Conservation (phyloP, 2,329 filamentous ascomycete species). For the Beauveria sp. region DNA sequence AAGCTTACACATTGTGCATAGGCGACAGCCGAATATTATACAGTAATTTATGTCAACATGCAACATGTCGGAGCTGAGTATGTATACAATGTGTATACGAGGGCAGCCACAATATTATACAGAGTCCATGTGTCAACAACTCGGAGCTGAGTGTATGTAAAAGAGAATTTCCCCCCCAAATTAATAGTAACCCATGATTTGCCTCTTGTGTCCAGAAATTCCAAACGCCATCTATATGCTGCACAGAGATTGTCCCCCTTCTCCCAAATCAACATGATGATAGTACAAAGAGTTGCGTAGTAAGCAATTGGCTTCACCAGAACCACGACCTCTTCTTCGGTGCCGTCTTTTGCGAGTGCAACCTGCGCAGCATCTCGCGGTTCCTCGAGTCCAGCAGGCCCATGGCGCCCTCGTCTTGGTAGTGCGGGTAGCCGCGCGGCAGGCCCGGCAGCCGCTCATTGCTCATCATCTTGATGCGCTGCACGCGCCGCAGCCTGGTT, state of each 20-base stretch:
- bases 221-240: slow-evolving; percentile 11
- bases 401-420: slow-evolving; percentile 41
- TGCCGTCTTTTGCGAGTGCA: slow-evolving; percentile 40
- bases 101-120: not conserved
- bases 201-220: not conserved
- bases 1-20: not conserved
- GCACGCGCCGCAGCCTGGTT: slow-evolving; percentile 73
- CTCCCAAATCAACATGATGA: not conserved
- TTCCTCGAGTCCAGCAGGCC: slow-evolving; percentile 46
- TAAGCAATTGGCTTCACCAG: not conserved
- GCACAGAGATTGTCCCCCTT: not conserved
- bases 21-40: not conserved
- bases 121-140: not conserved
- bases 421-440: slow-evolving; percentile 33
- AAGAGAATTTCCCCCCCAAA: not conserved
- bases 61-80: slow-evolving; percentile 4
- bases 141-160: slow-evolving; percentile 6
- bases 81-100: not conserved
- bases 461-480: slow-evolving; percentile 76
- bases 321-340: slow-evolving; percentile 28
- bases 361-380: slow-evolving; percentile 45
- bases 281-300: not conserved
- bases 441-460: slow-evolving; percentile 30
- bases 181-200: not conserved
- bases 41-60: not conserved